Conservation (phyloP, 345 rosid species). For the Syzygium aromaticum region DNA sequence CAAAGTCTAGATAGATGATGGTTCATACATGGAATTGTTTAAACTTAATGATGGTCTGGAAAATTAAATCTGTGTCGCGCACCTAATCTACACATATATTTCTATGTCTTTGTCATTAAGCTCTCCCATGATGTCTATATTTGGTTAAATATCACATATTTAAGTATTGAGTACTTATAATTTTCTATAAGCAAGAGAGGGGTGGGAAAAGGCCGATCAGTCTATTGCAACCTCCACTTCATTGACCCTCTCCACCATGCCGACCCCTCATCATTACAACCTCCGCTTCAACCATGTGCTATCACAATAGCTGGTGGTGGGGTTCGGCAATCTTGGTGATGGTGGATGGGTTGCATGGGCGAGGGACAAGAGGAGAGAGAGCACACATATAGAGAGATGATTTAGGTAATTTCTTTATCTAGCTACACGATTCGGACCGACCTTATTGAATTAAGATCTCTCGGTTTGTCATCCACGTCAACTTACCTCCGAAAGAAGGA, state of each 20-base stretch:
- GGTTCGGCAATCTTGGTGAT: background rate
- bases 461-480: background rate
- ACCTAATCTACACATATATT: background rate
- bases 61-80: background rate
- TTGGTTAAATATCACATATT: background rate
- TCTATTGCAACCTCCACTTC: background rate
- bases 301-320: background rate
- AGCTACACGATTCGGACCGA: background rate
- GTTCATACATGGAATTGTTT: background rate
- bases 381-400: background rate
- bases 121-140: background rate
- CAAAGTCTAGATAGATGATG: background rate
- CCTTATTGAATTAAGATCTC: background rate
- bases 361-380: background rate
- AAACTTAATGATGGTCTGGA: background rate
- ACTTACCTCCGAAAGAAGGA: background rate
- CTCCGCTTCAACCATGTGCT: background rate
- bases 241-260: background rate
- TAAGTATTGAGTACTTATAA: background rate
- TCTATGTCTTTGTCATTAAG: background rate
- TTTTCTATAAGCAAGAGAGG: background rate
- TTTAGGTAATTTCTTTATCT: background rate
- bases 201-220: background rate
- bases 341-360: background rate
- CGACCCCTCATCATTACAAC: background rate